Percentiles rank a stretch among this genome's conserved stretches.
Conservation (phyloP, 768 basidiomycete species). For the Thelephora ganbajun region DNA sequence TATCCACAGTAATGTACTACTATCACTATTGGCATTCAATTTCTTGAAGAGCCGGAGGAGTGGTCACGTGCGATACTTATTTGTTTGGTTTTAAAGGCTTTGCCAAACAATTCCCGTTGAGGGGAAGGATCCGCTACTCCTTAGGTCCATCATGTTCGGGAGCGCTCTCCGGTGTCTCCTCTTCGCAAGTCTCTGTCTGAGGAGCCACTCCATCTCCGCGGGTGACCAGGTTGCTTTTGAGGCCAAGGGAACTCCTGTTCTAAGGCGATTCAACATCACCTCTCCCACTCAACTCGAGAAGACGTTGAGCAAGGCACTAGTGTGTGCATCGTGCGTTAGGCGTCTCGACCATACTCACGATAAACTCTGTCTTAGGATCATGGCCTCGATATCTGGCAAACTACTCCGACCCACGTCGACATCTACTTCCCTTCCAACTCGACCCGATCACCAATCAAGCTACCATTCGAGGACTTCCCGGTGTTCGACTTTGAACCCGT, state of each 20-base stretch:
- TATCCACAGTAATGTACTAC: too few species aligned
- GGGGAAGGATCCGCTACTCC: too few species aligned
- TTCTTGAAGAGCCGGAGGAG: too few species aligned
- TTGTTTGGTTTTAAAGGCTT: too few species aligned
- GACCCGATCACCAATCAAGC: slow-evolving; percentile 8
- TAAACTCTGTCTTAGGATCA: slow-evolving; percentile 20
- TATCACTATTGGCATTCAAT: too few species aligned
- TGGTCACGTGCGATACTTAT: too few species aligned
- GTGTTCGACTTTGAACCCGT: slow-evolving; percentile 21
- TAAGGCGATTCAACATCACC: slow-evolving; percentile 3
- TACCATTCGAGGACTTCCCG: slow-evolving; percentile 2
- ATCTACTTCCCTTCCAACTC: slow-evolving; percentile 25
- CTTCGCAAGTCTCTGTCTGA: too few species aligned
- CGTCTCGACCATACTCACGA: background rate
- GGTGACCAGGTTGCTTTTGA: background rate
- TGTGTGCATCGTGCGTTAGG: background rate
- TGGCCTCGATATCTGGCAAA: slow-evolving; percentile 39
- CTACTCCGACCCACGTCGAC: slow-evolving; percentile 31
- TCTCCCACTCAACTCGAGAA: slow-evolving; percentile 3
- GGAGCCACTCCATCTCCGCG: too few species aligned
- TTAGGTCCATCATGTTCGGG: too few species aligned
- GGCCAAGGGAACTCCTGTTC: slow-evolving; percentile 6
- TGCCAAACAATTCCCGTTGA: too few species aligned
- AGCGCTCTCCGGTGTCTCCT: too few species aligned
- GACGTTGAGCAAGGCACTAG: slow-evolving; percentile 3